Evolutionary conservation across 2,329 filamentous ascomycete genomes (phyloP), one percentile per base, ranked within the genome.

Genomic region (Aspergillus sp.): DNA sequence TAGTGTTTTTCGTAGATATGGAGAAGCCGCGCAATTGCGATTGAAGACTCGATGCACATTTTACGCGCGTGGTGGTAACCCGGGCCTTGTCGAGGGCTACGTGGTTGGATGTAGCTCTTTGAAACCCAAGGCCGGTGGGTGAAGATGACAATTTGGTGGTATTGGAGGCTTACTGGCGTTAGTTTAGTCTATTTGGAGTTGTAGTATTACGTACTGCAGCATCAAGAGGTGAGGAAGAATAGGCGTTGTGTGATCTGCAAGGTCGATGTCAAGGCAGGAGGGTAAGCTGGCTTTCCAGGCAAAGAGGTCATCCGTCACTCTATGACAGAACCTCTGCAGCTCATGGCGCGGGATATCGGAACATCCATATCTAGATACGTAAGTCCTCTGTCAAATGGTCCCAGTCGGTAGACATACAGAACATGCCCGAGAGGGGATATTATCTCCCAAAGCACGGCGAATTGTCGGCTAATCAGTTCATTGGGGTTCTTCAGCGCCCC

Each of bases 51-150:
- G 13, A 77, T 73, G 64, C 76, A 79, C 64, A 76, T 75, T 53
- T 71, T 68, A 32, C 76, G 73, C 0, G 77, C 77, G 47, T 79
- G 76, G 45, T 72, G 71, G 32, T 76, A 76, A 9, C 77, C 77
- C 1, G 71, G 74, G n/a, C 76, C 76, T 60, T 76, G 74, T 13
- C 71, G 71, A 4, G 75, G 75, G 34, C 66, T 68, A 20, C 69
- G 69, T 3, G 76, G 76, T 56, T 78, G 76, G 38, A 76, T 74
- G 49, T 75, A 75, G 47, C 64, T 71, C 55, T 76, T 72, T 3
- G 77, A 77, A 17, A 78, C 71, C 72, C 74, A 78, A 12, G 77
- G 77, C 2, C 77, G 68, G 44, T 78, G 76, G 55, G 76, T 70
- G 61, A 77, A 76, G 24, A 78, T 78, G 49, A 77, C 67, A 2